Evolutionary conservation across 108 stramenopile species (phyloP), one percentile per base, ranked within the genome.

Genomic region (Epithemia pelagica): DNA sequence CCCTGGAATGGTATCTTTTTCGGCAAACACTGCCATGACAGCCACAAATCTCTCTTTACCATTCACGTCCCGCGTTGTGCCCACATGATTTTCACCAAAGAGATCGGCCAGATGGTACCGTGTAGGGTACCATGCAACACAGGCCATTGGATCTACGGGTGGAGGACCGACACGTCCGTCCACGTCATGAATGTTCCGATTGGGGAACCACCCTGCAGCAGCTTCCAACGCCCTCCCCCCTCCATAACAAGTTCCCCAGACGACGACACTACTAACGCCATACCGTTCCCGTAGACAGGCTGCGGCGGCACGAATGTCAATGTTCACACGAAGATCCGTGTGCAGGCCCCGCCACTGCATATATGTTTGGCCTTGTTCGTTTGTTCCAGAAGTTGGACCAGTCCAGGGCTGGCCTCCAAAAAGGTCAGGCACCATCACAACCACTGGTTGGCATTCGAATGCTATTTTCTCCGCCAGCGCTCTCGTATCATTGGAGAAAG

Each of bases 371-470:
- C 89, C 85, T 32, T 79, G 28, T 46, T 71, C 77, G 54, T 86
- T 82, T 22, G 67, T 59, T 27, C 77, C 79, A 7, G 75, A 71
- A 30, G 74, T 78, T 24, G 66, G 32, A 62, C 79, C 84, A 32
- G 67, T 73, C 92, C 92, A 93, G 8, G 92, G 92, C 1, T 75
- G 72, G 10, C 84, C 87, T 19, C 84, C 61, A 73, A 93, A 93
- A 22, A 93, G 64, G 75, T 93, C 92, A 2, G 92, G 92, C 26
- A 72, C 92, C 64, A 93, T 77, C 28, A 90, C 88, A 25, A 93
- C 92, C 31, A 88, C 83, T 21, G 92, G 92, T 69, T 93, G 92
- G 71, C 92, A 93, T 61, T 93, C 92, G 53, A 90, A 93, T n/a
- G 92, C 92, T 74, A 93, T 89, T 61, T 90, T 93, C 65, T 90